Evolutionary conservation across 2,329 filamentous ascomycete genomes (phyloP), one percentile per base, ranked within the genome.

Genomic region (Talaromyces sp.): DNA sequence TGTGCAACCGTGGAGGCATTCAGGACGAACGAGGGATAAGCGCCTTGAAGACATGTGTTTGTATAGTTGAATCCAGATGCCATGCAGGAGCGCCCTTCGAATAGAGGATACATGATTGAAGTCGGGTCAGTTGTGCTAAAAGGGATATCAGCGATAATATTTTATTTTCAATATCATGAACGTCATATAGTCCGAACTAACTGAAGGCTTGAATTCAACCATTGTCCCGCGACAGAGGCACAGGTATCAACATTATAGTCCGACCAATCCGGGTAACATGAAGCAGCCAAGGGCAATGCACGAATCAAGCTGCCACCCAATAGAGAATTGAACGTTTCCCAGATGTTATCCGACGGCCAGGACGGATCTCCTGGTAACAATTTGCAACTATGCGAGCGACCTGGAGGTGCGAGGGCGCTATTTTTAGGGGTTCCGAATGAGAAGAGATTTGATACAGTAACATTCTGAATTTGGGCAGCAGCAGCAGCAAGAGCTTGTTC

Each of bases 321-420:
- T 3, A 73, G 70, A n/a, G 58, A 53, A 56, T 77, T 77, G 33
- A 77, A 64, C 1, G 62, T 46, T 8, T 63, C 60, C 75, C 75
- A 77, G 35, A 71, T 63, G 2, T 67, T 54, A 10, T 56, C 22
- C 3, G 68, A 65, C 2, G 75, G 75, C 74, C 75, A 77, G 60
- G 73, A 76, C 10, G 36, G 57, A 41, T 74, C 63, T 39, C 63
- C 43, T 13, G 65, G 67, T 45, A 45, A 15, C 13, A 40, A 6
- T 45, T 45, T 45, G 21, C 41, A 45, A 3, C 10, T 45, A 25
- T 45, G 41, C 21, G 11, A 19, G 21, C 5, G 41, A 15, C 15
- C 25, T 13, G 21, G 21, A n/a, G 41, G 11, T 5, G 11, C 21
- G 2, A 13, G 3, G 13, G 25, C 11, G 41, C 28, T n/a, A 3